Conservation (phyloP, 2,329 filamentous ascomycete genomes). For the Kalmusia sp. region DNA sequence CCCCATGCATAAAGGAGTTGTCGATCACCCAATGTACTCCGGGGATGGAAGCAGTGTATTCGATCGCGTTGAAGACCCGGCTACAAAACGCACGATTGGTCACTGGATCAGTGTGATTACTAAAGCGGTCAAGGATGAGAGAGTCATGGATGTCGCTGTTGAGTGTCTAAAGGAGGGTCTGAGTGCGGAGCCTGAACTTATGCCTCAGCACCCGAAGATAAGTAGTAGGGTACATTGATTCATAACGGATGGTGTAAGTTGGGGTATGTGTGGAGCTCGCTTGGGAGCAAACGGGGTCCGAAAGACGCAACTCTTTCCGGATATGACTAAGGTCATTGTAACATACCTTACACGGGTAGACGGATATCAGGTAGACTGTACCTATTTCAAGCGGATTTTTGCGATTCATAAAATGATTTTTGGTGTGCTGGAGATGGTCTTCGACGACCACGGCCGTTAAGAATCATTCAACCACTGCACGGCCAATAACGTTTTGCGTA, state of each 20-base stretch:
- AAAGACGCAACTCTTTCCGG: too few relatives aligned
- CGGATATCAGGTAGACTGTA: too few relatives aligned
- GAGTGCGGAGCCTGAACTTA: constrained; percentile 1
- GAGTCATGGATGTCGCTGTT: constrained; percentile 16
- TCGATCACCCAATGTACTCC: constrained; percentile 15
- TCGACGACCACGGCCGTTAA: too few relatives aligned
- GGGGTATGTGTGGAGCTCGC: background rate
- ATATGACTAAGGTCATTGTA: too few relatives aligned
- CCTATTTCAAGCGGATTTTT: too few relatives aligned
- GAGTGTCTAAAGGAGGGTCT: constrained; percentile 14
- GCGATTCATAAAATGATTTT: background rate
- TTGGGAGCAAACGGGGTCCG: background rate
- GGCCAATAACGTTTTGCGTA: too few relatives aligned
- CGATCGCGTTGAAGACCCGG: background rate
- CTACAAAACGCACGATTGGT: constrained; percentile 14
- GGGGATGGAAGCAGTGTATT: background rate
- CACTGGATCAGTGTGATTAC: constrained; percentile 19
- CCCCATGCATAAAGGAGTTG: constrained; percentile 19
- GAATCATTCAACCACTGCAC: too few relatives aligned
- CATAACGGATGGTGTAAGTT: background rate
- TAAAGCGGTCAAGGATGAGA: constrained; percentile 13
- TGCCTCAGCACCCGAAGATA: background rate
- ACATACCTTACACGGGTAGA: too few relatives aligned
- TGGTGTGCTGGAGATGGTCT: background rate
- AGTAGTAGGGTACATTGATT: background rate